Percentiles rank a stretch among this genome's conserved stretches.
These are phyloP conservation scores for Globisporangium ultimum DNA, from an alignment of 352 stramenopile species.

Conservation along the genomic window DNA sequence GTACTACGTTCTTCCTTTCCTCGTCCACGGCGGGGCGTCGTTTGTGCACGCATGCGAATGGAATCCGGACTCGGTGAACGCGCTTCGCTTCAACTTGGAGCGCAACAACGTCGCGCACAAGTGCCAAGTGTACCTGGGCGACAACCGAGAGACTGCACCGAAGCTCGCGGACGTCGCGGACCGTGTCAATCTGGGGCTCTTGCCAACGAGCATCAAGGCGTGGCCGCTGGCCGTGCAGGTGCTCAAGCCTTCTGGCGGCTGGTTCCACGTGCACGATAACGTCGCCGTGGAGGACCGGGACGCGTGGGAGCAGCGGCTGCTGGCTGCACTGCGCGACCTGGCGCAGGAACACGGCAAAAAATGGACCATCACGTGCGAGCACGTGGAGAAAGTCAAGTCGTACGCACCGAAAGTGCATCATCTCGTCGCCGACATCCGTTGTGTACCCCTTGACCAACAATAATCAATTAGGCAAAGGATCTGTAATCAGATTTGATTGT, in stretches of 20 bases:
- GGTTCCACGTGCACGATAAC: conserved; percentile 97
- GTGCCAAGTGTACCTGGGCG: conserved; percentile 82
- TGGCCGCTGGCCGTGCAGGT: conserved; percentile 92
- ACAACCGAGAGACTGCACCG: conserved; percentile 85
- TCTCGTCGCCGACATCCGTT: conserved; percentile 83
- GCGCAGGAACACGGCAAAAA: conserved; percentile 39
- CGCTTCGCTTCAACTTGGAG: conserved; percentile 89
- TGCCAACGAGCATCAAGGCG: conserved; percentile 93
- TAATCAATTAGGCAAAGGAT: not conserved
- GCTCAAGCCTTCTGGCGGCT: conserved; percentile 86
- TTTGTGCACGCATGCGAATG: conserved; percentile 95
- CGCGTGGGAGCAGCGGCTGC: conserved; percentile 67
- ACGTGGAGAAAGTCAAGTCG: conserved; percentile 91
- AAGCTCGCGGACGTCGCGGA: conserved; percentile 82
- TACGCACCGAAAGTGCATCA: conserved; percentile 91
- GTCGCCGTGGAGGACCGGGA: conserved; percentile 83
- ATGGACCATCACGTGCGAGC: conserved; percentile 77
- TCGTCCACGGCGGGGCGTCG: conserved; percentile 86
- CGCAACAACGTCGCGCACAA: conserved; percentile 87
- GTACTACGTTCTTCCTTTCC: conserved; percentile 96
- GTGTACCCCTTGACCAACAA: conserved; percentile 12
- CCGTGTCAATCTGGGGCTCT: conserved; percentile 92
- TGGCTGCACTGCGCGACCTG: conserved; percentile 46
- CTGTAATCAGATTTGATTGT: not conserved
- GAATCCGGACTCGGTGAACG: conserved; percentile 92